Evolutionary conservation across 2,329 filamentous ascomycete species (phyloP).

Genomic region (Claviceps humidiphila): DNA sequence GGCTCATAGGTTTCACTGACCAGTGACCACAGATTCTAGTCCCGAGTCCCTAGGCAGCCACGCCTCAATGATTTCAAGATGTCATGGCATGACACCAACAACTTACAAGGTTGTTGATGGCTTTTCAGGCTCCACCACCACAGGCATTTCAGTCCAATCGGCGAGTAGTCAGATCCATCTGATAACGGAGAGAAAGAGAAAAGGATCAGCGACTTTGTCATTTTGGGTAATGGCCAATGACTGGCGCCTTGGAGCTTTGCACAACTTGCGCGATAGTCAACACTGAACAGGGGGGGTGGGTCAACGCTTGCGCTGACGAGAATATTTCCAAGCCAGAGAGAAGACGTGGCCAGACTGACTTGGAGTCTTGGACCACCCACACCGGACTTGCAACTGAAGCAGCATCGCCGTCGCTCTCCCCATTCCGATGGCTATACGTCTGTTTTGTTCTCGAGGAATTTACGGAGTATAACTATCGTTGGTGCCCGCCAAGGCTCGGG

Average conservation of each 20-base stretch:
- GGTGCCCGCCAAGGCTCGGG: not conserved
- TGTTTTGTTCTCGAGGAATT: not conserved
- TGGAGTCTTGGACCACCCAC: not conserved
- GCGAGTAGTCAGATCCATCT: slow-evolving; percentile 6
- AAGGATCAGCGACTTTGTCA: too few relatives aligned
- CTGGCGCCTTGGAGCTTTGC: too few relatives aligned
- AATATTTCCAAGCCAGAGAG: not conserved
- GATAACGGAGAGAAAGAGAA: not conserved
- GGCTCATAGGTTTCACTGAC: too few relatives aligned
- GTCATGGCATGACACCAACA: not conserved
- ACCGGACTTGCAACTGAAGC: not conserved
- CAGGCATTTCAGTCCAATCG: not conserved
- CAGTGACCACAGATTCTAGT: too few relatives aligned
- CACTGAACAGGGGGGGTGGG: not conserved
- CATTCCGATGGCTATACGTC: not conserved
- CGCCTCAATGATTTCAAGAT: too few relatives aligned
- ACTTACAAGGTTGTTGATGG: not conserved
- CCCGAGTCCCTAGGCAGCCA: too few relatives aligned
- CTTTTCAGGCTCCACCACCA: not conserved
- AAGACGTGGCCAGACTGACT: not conserved
- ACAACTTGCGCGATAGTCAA: too few relatives aligned
- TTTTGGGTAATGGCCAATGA: too few relatives aligned
- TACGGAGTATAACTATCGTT: not conserved
- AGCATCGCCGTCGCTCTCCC: not conserved
- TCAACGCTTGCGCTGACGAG: not conserved